These are phyloP conservation scores for Tylopilus sp. DNA, from an alignment of 768 basidiomycete species.

Conservation along the genomic window DNA sequence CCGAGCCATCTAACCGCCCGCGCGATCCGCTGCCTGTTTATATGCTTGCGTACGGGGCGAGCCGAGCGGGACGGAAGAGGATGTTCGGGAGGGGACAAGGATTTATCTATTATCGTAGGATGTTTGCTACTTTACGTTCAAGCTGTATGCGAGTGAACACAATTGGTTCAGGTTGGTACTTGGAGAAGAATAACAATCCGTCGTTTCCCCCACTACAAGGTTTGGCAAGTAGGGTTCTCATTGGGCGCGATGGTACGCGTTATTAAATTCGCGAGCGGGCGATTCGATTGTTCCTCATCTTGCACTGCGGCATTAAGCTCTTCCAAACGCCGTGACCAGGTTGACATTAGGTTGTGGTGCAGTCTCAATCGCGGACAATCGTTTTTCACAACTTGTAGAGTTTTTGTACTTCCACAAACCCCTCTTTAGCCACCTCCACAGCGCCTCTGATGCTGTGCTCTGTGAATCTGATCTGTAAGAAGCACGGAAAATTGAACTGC, in stretches of 20 bases:
- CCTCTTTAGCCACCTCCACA: background rate
- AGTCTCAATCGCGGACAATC: background rate
- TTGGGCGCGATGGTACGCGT: background rate
- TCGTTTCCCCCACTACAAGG: no score
- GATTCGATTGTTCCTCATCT: background rate
- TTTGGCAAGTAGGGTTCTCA: background rate
- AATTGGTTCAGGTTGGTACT: no score
- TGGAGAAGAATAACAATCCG: no score
- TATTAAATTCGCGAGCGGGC: background rate
- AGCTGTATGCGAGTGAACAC: no score
- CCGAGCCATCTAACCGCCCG: background rate
- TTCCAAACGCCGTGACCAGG: no score
- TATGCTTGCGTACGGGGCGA: background rate
- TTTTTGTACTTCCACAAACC: background rate
- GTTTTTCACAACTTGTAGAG: background rate
- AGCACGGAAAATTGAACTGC: slow-evolving; percentile 2
- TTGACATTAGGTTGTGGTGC: background rate
- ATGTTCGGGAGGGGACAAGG: no score
- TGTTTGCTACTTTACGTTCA: no score
- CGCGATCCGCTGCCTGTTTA: slow-evolving; percentile 16
- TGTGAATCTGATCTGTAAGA: slow-evolving; percentile 8
- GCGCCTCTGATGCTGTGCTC: slow-evolving; percentile 2
- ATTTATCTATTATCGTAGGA: no score
- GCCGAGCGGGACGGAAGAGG: no score
- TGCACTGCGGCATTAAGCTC: background rate